These are phyloP conservation scores for Dovyalis caffra DNA, from an alignment of 345 rosid species.

Conservation along the genomic window DNA sequence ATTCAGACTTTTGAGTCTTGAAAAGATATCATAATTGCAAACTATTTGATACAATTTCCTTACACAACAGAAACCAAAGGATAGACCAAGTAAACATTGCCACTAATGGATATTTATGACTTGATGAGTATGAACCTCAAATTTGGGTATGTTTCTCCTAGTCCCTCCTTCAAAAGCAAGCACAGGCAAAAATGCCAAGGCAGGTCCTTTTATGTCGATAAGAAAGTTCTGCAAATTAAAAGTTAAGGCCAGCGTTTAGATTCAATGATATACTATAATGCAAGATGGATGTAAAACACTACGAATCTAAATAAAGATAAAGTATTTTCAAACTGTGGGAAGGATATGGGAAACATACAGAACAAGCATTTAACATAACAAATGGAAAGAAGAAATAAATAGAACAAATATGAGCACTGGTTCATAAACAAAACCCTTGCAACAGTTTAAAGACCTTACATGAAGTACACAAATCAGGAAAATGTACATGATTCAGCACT, in stretches of 20 bases:
- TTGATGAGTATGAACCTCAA: too few relatives aligned
- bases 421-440: not conserved
- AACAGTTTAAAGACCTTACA: too few relatives aligned
- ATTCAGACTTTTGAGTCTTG: too few relatives aligned
- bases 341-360: not conserved
- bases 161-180: conserved; percentile 94
- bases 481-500: not conserved
- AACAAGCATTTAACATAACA: not conserved
- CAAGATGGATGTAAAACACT: not conserved
- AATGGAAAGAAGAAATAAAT: not conserved
- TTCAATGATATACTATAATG: not conserved
- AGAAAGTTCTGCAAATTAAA: conserved; percentile 54
- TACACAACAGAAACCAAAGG: too few relatives aligned
- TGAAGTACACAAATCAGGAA: not conserved
- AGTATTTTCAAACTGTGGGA: not conserved
- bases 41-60: too few relatives aligned
- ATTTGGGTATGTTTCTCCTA: conserved; percentile 48
- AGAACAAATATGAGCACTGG: not conserved
- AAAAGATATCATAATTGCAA: too few relatives aligned
- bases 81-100: too few relatives aligned
- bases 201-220: conserved; percentile 78
- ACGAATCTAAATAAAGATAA: not conserved
- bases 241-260: not conserved
- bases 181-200: conserved; percentile 64
- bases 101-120: too few relatives aligned